Evolutionary conservation across 345 rosid species (phyloP).

Genomic region (Cardamine chenopodiifolia): DNA sequence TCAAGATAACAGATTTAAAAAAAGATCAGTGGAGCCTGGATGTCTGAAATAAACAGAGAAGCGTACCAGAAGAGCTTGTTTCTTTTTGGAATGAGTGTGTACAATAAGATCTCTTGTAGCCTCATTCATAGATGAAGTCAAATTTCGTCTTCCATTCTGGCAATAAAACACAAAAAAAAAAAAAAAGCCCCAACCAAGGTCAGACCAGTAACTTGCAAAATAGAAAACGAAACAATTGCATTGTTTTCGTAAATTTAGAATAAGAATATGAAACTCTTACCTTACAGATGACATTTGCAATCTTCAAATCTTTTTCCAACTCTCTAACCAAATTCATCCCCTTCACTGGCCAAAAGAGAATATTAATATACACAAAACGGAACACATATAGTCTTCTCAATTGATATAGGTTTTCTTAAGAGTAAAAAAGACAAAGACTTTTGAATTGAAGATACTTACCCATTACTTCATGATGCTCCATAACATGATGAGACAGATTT

Average conservation of each 20-base stretch:
- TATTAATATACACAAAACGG: slow-evolving; percentile 32
- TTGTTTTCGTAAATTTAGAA: background rate
- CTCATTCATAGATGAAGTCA: slow-evolving; percentile 89
- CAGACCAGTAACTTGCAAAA: slow-evolving; percentile 30
- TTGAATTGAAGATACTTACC: slow-evolving; percentile 54
- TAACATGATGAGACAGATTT: slow-evolving; percentile 72
- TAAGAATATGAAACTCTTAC: slow-evolving; percentile 48
- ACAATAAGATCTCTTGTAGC: slow-evolving; percentile 99
- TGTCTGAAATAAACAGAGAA: slow-evolving; percentile 22
- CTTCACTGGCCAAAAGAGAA: slow-evolving; percentile 89
- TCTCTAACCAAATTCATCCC: slow-evolving; percentile 99
- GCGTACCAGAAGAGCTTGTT: slow-evolving; percentile 88
- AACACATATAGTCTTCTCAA: too few relatives aligned
- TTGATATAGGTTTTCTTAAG: background rate
- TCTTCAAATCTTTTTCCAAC: slow-evolving; percentile 94
- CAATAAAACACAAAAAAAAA: slow-evolving; percentile 26
- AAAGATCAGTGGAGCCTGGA: slow-evolving; percentile 8
- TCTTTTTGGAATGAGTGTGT: slow-evolving; percentile 84
- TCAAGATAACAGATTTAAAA: slow-evolving; percentile 11
- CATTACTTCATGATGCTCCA: slow-evolving; percentile 99
- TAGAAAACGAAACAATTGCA: background rate
- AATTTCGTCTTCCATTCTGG: slow-evolving; percentile 96
- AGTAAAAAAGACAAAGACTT: background rate
- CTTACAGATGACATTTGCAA: slow-evolving; percentile 94
- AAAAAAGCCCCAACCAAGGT: slow-evolving; percentile 28